phyloP scores from a whole-genome alignment of 805 yeast species.

The Candida sphagnicola region DNA sequence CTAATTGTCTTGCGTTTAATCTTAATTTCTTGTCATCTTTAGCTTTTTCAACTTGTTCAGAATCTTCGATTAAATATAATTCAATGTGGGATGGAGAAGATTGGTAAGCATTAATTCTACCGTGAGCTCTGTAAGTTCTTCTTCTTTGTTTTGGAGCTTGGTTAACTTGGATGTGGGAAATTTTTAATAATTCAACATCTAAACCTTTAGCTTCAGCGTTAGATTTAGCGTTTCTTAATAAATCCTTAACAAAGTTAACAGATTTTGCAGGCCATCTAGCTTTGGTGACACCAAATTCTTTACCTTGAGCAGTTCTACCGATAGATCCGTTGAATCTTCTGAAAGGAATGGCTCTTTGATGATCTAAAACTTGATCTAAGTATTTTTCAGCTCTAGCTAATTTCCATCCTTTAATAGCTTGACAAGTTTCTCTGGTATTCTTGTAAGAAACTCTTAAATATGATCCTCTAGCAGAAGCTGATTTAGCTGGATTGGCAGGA shows the following conservation, averaged over 20 bases:
- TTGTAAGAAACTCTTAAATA: slow-evolving; percentile 99
- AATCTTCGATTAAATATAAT: slow-evolving; percentile 92
- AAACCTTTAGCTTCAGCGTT: slow-evolving; percentile 99
- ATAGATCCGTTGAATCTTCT: slow-evolving; percentile 95
- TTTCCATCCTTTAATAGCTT: slow-evolving; percentile 98
- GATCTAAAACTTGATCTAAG: slow-evolving; percentile 94
- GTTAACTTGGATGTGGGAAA: slow-evolving; percentile 99
- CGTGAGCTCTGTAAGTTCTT: slow-evolving; percentile 99
- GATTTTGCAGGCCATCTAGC: slow-evolving; percentile 99
- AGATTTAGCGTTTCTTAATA: slow-evolving; percentile 96
- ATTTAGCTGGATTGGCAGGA: slow-evolving; percentile 98
- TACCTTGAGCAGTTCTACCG: slow-evolving; percentile 99
- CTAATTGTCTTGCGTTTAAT: slow-evolving; percentile 88
- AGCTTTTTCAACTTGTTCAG: slow-evolving; percentile 91
- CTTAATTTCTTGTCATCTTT: slow-evolving; percentile 62
- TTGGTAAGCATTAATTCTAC: slow-evolving; percentile 99
- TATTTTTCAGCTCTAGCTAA: slow-evolving; percentile 92
- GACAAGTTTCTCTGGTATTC: slow-evolving; percentile 99
- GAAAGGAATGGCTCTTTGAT: slow-evolving; percentile 99
- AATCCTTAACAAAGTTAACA: slow-evolving; percentile 90
- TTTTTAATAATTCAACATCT: slow-evolving; percentile 88
- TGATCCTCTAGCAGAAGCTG: slow-evolving; percentile 99
- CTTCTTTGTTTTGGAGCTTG: slow-evolving; percentile 99
- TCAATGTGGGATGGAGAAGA: slow-evolving; percentile 99
- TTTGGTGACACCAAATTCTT: slow-evolving; percentile 99